Evolutionary conservation across 2,329 filamentous ascomycete genomes (phyloP).

Genomic region (Venturiaceae sp.): DNA sequence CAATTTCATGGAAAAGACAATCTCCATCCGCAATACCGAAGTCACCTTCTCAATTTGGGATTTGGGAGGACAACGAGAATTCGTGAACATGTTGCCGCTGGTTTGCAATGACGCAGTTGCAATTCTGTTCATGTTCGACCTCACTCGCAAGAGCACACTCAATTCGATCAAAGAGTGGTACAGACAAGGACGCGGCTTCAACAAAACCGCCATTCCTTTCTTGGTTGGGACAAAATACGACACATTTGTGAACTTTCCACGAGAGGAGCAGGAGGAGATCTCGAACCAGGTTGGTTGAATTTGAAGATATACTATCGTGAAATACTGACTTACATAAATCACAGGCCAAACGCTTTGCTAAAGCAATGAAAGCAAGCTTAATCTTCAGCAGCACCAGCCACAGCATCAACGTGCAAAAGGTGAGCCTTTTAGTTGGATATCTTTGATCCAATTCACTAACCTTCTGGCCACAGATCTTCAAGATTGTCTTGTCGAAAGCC

Average conservation of each 20-base stretch:
- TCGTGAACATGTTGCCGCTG: constrained; percentile 99
- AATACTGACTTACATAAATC: not conserved
- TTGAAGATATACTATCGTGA: not conserved
- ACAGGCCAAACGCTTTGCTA: constrained; percentile 88
- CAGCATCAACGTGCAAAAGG: constrained; percentile 99
- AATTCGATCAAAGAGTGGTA: constrained; percentile 99
- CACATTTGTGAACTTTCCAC: constrained; percentile 97
- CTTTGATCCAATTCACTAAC: not conserved
- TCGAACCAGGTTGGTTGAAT: constrained; percentile 68
- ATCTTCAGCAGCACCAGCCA: constrained; percentile 99
- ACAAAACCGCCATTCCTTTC: constrained; percentile 99
- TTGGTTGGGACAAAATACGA: constrained; percentile 97
- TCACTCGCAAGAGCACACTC: constrained; percentile 93
- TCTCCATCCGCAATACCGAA: constrained; percentile 97
- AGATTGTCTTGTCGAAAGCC: constrained; percentile 96
- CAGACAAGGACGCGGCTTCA: constrained; percentile 91
- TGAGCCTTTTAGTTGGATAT: constrained; percentile 28
- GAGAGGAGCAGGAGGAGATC: constrained; percentile 97
- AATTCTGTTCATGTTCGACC: constrained; percentile 98
- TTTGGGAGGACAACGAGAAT: constrained; percentile 92
- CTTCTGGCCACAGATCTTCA: constrained; percentile 68
- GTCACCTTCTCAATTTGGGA: constrained; percentile 99
- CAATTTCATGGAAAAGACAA: constrained; percentile 99
- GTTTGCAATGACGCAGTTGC: constrained; percentile 98
- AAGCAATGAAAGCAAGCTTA: constrained; percentile 93